phyloP scores from a whole-genome alignment of 2,329 filamentous ascomycete species.

The Hansfordia pulvinata region DNA sequence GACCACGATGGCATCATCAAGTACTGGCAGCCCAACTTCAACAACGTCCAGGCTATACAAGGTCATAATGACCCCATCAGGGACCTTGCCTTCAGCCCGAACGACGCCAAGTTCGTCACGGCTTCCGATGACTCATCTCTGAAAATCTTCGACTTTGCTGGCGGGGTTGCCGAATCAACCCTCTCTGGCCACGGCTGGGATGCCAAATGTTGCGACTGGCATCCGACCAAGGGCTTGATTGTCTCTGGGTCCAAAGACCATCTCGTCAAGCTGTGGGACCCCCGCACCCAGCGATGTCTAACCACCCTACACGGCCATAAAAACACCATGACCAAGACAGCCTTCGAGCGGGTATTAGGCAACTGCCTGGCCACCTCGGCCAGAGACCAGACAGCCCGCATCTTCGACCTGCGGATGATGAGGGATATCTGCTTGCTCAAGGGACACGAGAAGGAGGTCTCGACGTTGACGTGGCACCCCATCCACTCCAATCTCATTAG shows the following conservation, averaged over 20 bases:
- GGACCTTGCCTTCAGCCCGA: slow-evolving; percentile 86
- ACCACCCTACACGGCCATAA: slow-evolving; percentile 95
- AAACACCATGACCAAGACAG: slow-evolving; percentile 86
- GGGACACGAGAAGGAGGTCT: slow-evolving; percentile 93
- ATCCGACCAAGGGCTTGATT: slow-evolving; percentile 83
- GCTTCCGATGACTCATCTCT: slow-evolving; percentile 87
- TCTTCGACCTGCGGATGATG: slow-evolving; percentile 98
- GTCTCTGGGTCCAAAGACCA: slow-evolving; percentile 98
- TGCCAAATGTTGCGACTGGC: slow-evolving; percentile 94
- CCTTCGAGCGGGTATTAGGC: slow-evolving; percentile 77
- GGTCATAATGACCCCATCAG: slow-evolving; percentile 83
- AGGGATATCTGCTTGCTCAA: slow-evolving; percentile 87
- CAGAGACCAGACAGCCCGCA: slow-evolving; percentile 79
- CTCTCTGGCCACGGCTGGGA: slow-evolving; percentile 96
- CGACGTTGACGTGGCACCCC: slow-evolving; percentile 85
- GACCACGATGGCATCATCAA: slow-evolving; percentile 94
- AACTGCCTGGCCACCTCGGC: slow-evolving; percentile 83
- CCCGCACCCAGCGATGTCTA: slow-evolving; percentile 76
- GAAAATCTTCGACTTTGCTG: slow-evolving; percentile 93
- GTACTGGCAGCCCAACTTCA: slow-evolving; percentile 99
- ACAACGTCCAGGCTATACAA: slow-evolving; percentile 91
- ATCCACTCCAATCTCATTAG: slow-evolving; percentile 80
- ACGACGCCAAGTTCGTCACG: slow-evolving; percentile 90
- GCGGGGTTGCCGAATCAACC: slow-evolving; percentile 68
- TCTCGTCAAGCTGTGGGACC: slow-evolving; percentile 95